Evolutionary conservation across 2,329 filamentous ascomycete genomes (phyloP), one percentile per base, ranked within the genome.

Genomic region (Penicillium sp.): DNA sequence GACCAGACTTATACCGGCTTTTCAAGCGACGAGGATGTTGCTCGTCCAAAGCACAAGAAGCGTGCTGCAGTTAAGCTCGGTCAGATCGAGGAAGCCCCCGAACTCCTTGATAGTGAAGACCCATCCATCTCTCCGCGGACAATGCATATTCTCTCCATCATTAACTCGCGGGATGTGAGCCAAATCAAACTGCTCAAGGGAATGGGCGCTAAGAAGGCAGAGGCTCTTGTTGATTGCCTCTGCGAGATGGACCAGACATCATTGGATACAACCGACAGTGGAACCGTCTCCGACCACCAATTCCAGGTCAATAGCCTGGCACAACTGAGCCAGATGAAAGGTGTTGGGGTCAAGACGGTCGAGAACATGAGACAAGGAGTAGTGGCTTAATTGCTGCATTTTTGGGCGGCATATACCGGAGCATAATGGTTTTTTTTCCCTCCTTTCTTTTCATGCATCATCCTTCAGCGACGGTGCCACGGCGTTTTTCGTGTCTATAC

Each of bases 351-450:
- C 56, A 77, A 74, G 62, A 78, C 74, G 0, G 75, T 80, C 16
- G 74, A 79, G 66, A 78, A 69, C 56, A 79, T 80, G 78, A 73
- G 76, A 56, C 74, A 73, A 50, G 77, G 76, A 26, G 69, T 78
- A 43, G 63, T 73, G 61, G 69, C 69, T 53, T 75, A 53, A 67
- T 56, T 51, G 53, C 22, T 61, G 56, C 53, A 48, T 61, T 60
- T 50, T 51, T 52, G 43, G 40, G 50, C 45, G 55, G 50, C 46
- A 53, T 57, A 53, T 42, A 52, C 44, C 48, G 44, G 47, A 39
- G 58, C 50, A 52, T 61, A 46, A 20, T 35, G 5, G 34, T 29
- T 35, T 46, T 54, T 52, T 35, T 44, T 51, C 50, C 32, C 48
- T 49, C 14, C 40, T 52, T 50, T 31, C 16, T 58, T 59, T 61